Conservation (phyloP, 768 basidiomycete species). For the Phanerochaete sordida region DNA sequence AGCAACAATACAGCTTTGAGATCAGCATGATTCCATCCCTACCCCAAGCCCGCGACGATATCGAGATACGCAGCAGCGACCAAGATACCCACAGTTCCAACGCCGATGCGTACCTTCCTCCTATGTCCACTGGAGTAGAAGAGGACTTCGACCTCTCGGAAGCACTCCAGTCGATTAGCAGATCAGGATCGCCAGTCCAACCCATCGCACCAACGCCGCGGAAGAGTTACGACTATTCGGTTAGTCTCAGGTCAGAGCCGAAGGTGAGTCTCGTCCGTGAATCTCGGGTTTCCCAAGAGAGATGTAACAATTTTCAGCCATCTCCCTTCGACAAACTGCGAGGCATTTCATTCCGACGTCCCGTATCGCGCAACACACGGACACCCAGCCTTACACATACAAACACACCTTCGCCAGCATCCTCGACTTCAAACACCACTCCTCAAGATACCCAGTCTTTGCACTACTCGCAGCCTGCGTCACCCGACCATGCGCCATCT, state of each 20-base stretch:
- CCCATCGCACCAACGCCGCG: constrained; percentile 15
- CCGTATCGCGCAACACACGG: constrained; percentile 26
- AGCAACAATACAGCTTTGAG: constrained; percentile 32
- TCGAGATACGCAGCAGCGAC: constrained; percentile 23
- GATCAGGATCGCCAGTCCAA: constrained; percentile 20
- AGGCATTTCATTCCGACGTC: constrained; percentile 26
- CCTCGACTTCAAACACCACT: constrained; percentile 27
- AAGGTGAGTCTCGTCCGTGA: constrained; percentile 18
- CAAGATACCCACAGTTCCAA: constrained; percentile 22
- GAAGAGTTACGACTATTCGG: constrained; percentile 30
- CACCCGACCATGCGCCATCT: constrained; percentile 40
- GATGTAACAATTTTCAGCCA: constrained; percentile 16
- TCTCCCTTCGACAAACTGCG: constrained; percentile 26
- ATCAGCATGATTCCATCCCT: constrained; percentile 29
- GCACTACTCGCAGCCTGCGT: constrained; percentile 29
- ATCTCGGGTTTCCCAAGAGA: background rate
- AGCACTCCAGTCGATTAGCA: constrained; percentile 26
- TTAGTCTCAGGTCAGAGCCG: constrained; percentile 29
- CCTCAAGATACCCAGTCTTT: constrained; percentile 48
- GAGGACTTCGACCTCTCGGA: constrained; percentile 26
- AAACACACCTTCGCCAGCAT: constrained; percentile 26
- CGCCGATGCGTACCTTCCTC: constrained; percentile 21
- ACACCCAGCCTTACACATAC: constrained; percentile 33
- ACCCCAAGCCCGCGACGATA: constrained; percentile 16
- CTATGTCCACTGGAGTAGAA: constrained; percentile 14